Evolutionary conservation across 2,329 filamentous ascomycete genomes (phyloP), one percentile per base, ranked within the genome.

Genomic region (Cryphonectria radicalis): DNA sequence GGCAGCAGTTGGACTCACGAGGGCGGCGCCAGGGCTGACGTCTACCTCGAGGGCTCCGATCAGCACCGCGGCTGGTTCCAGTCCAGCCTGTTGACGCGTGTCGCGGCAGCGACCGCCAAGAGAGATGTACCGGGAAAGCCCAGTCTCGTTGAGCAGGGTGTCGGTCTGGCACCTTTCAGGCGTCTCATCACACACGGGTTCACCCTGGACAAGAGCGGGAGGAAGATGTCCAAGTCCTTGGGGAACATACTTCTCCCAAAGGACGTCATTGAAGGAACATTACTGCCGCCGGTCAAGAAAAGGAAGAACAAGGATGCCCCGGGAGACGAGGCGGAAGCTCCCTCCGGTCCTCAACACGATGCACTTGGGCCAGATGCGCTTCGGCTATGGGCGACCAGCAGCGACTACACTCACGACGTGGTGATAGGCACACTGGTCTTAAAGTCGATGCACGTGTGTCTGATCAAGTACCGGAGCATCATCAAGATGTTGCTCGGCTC

Each of bases 11-110:
- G 96, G 96, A 92, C 86, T 4, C 86, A 89, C 78, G 84, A 83
- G 40, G 76, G 80, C 11, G 77, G 79, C 40, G 78, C 69, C 74
- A 90, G 79, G 35, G 94, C 94, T 0, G 94, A 99, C 79, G 88
- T 98, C 35, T 98, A 97, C 78, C 87, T 98, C 3, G 96, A 99
- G 82, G 96, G 96, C 43, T 93, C 92, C 4, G 96, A 99, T 80
- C 96, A 99, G 80, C 96, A 99, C 81, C 92, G 96, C 55, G 96
- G 96, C 42, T 99, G 96, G 96, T 99, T 99, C 79, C 96, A 99
- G 81, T 98, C 96, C 8, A 97, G 94, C 74, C 87, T 99, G 14
- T 86, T 99, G 69, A 98, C 96, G 0, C 90, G 93, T 66, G 88
- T 97, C 42, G 93, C 95, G 0, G 86, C 87, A 3, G 87, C 90